Base-by-base conservation (phyloP, 129 eudicot species). In the Sambucus nigra region DNA sequence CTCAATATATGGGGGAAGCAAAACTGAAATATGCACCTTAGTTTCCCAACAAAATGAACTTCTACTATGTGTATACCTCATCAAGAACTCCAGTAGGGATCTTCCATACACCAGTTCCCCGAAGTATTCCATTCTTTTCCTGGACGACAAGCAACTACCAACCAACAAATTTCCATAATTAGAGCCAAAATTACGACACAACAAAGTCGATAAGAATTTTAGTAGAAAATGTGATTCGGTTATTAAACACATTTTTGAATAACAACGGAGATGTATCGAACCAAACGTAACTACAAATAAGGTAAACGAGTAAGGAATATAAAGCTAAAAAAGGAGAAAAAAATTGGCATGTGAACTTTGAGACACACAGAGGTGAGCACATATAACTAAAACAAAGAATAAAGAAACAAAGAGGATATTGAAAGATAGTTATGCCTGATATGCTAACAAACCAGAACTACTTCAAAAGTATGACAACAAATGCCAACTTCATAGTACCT, bases 101-200 rank as follows among this genome's bases (percentile, higher is more conserved):
- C 73, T 87, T 87, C 94, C 96, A 87, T 17, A 83, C 48, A 39
- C 83, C 89, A 12, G 60, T 74, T 57, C 87, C 94, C 40, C 48
- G 54, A 32, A 76, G 32, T 26, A 7, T 46, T 23, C 94, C 96
- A 31, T 55, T 61, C 71, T 83, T 87, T 76, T 87, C 96, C 65
- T 74, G 86, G 47, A 87, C 96, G 56, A 83, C 91, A 35, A 87
- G 96, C 77, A 87, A 47, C 96, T 87, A 50, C 7, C 49, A 19
- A 51, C 31, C 52, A 57, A 54, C 31, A 39, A 61, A 27, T 9
- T 25, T 13, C 26, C 21, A 53, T 23, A 33, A 64, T 44, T 19
- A 47, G 33, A 41, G 25, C 55, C 41, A 24, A 23, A 55, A 50
- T 22, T 39, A 53, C 10, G 16, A 25, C 42, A 53, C 2, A 53